Conservation (phyloP, 805 yeast genomes). For the Candida chauliodis region DNA sequence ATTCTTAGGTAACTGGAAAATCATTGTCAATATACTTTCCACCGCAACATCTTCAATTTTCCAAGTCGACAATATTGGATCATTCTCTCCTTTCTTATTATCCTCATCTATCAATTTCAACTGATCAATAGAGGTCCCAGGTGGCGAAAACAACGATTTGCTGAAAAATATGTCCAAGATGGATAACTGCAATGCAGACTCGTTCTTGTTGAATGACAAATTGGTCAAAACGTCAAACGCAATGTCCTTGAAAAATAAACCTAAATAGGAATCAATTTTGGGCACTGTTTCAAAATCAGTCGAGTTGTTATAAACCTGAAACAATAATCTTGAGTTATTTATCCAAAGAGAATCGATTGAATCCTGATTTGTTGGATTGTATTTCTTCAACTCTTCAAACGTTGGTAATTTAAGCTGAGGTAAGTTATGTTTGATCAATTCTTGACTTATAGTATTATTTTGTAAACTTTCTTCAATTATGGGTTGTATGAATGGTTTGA, state of each 20-base stretch:
- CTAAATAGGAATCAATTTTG: conserved; percentile 31
- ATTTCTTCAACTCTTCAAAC: conserved; percentile 13
- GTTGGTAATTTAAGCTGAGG: conserved; percentile 38
- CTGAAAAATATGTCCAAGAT: conserved; percentile 71
- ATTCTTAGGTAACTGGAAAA: conserved; percentile 69
- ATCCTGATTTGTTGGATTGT: conserved; percentile 20
- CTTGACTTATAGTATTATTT: conserved; percentile 35
- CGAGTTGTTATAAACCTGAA: conserved; percentile 55
- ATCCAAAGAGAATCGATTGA: conserved; percentile 63
- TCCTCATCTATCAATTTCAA: conserved; percentile 43
- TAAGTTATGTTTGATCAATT: conserved; percentile 36
- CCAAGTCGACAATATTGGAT: conserved; percentile 63
- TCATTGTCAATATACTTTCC: conserved; percentile 74
- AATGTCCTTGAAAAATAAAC: conserved; percentile 68
- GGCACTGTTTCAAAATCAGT: conserved; percentile 62
- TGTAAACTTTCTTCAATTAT: conserved; percentile 29
- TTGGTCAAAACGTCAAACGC: conserved; percentile 71
- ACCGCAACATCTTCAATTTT: conserved; percentile 88
- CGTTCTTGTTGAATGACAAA: conserved; percentile 84
- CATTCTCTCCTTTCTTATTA: conserved; percentile 38
- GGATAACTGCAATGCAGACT: conserved; percentile 79
- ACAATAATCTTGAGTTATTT: conserved; percentile 51
- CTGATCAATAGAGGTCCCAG: conserved; percentile 77
- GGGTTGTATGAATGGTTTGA: conserved; percentile 27
- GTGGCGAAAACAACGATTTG: conserved; percentile 45